Percentiles rank a stretch among this genome's conserved stretches.
phyloP scores from a whole-genome alignment of 164 flowering plant genomes.

The Houttuynia cordata region DNA sequence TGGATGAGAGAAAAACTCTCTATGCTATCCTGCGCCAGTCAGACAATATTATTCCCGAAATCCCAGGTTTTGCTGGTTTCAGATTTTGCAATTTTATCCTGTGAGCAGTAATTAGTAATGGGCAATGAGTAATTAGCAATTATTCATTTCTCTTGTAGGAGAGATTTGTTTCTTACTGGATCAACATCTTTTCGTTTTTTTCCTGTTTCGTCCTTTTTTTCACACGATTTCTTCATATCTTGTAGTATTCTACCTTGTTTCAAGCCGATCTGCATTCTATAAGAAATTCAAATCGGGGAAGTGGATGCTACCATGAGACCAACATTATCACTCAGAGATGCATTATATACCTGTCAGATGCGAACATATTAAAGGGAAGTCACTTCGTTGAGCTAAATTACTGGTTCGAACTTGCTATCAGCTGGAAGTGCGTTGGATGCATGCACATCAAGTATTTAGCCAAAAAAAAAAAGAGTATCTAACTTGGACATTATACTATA shows the following conservation, averaged over 20 bases:
- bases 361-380: too few species aligned
- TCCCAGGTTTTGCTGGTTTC: slow-evolving; percentile 50
- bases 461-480: too few species aligned
- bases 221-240: background rate
- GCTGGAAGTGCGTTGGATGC: too few species aligned
- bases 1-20: slow-evolving; percentile 65
- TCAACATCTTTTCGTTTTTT: background rate
- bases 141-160: background rate
- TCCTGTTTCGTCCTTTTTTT: background rate
- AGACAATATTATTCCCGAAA: slow-evolving; percentile 53
- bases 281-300: slow-evolving; percentile 65
- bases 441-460: too few species aligned
- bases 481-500: too few species aligned
- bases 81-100: background rate
- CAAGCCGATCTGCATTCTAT: slow-evolving; percentile 63
- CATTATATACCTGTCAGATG: too few species aligned
- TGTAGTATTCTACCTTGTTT: slow-evolving; percentile 82
- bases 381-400: too few species aligned
- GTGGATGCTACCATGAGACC: slow-evolving; percentile 41
- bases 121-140: too few species aligned
- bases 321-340: too few species aligned
- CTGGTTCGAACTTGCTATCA: too few species aligned
- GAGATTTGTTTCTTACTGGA: background rate
- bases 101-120: too few species aligned
- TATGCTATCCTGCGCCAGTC: slow-evolving; percentile 48